Conservation (phyloP, 495 filamentous ascomycete genomes). For the Glonium stellatum region DNA sequence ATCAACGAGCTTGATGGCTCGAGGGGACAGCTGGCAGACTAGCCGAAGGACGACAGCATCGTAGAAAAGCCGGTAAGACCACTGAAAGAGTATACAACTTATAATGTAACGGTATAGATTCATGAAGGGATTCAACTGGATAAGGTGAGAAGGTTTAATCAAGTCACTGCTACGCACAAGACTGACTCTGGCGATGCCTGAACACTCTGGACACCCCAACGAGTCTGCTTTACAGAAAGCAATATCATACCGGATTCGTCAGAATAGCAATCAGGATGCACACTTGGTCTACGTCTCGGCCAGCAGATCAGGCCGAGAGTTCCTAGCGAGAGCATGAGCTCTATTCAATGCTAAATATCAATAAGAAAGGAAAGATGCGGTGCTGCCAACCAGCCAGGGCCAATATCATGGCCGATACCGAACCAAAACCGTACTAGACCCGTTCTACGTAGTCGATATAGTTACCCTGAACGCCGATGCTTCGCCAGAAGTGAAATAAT, state of each 20-base stretch:
- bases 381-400: neutral
- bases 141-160: too few species aligned
- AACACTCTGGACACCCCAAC: too few species aligned
- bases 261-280: neutral
- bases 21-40: conserved; percentile 2
- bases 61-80: too few species aligned
- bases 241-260: too few species aligned
- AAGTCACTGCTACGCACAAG: too few species aligned
- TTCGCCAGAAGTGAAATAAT: neutral
- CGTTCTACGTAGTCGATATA: neutral
- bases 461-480: neutral
- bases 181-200: too few species aligned
- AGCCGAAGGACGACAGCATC: neutral
- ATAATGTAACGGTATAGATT: too few species aligned
- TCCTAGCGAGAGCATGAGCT: neutral
- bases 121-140: too few species aligned
- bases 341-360: neutral
- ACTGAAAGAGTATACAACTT: too few species aligned
- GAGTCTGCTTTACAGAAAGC: too few species aligned
- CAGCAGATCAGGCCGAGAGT: neutral
- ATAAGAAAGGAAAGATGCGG: neutral
- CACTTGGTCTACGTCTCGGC: neutral
- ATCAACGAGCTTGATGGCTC: conserved; percentile 2
- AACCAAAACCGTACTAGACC: neutral
- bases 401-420: neutral